These are phyloP conservation scores for Cyclotella cryptica DNA, from an alignment of 108 stramenopile genomes.

Conservation along the genomic window DNA sequence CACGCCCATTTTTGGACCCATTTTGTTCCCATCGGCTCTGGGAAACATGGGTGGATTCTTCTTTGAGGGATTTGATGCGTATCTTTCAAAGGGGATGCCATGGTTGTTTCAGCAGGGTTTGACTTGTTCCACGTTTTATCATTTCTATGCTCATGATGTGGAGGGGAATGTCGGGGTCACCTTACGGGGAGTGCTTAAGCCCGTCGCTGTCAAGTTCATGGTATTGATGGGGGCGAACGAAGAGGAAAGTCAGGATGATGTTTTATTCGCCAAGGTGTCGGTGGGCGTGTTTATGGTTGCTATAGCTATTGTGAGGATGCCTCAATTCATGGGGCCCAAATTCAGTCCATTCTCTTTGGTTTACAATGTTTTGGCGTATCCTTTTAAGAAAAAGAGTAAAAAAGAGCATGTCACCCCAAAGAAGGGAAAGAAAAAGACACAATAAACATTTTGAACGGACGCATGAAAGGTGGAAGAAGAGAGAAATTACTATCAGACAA, in stretches of 20 bases:
- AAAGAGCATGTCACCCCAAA: conserved; percentile 1
- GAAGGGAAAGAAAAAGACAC: conserved; percentile 39
- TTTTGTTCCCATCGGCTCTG: conserved; percentile 71
- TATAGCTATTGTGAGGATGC: conserved; percentile 69
- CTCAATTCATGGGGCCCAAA: conserved; percentile 67
- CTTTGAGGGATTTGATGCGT: conserved; percentile 71
- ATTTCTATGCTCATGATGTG: conserved; percentile 76
- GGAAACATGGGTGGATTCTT: conserved; percentile 88
- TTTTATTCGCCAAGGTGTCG: conserved; percentile 59
- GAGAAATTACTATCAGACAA: not conserved
- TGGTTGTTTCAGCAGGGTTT: conserved; percentile 87
- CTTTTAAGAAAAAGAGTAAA: conserved; percentile 25
- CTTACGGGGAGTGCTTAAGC: conserved; percentile 48
- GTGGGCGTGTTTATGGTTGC: conserved; percentile 76
- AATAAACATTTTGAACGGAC: not conserved
- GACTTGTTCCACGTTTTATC: conserved; percentile 74
- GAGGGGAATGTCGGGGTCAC: conserved; percentile 64
- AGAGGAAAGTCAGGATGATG: conserved; percentile 54
- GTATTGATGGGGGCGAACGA: conserved; percentile 44
- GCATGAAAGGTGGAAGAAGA: not conserved
- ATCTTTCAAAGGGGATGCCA: conserved; percentile 72
- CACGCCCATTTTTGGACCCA: conserved; percentile 81
- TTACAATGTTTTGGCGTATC: conserved; percentile 9
- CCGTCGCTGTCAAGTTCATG: conserved; percentile 39
- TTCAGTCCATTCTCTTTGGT: conserved; percentile 66